These are phyloP conservation scores for Chlorella variabilis DNA, from an alignment of 163 green algal species.

Conservation along the genomic window DNA sequence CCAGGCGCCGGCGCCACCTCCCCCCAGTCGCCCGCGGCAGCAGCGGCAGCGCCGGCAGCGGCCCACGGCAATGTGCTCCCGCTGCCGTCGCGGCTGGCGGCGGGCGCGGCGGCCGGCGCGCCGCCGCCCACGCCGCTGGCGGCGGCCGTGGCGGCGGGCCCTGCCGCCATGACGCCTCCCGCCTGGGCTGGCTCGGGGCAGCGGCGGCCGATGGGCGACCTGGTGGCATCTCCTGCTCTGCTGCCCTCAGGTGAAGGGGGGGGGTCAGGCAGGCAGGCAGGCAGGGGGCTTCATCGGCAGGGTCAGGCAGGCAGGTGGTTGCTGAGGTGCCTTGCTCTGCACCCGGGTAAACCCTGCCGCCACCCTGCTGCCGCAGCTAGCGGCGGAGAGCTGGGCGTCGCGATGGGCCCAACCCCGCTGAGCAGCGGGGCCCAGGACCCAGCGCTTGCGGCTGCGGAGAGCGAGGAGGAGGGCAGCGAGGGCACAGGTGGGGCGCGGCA, in stretches of 20 bases:
- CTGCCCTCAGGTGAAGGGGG: not conserved
- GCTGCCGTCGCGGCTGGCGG: slow-evolving; percentile 21
- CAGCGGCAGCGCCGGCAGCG: slow-evolving; percentile 1
- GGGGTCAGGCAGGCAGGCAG: not conserved
- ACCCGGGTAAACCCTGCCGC: too few relatives aligned
- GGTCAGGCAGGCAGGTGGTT: too few relatives aligned
- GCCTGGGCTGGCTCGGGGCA: slow-evolving; percentile 1
- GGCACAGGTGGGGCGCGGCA: not conserved
- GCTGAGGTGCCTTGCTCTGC: too few relatives aligned
- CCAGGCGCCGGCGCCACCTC: not conserved
- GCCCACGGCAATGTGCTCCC: not conserved
- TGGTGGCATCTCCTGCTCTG: slow-evolving; percentile 32
- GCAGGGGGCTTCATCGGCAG: not conserved
- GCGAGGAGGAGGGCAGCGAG: not conserved
- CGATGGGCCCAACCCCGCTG: slow-evolving; percentile 14
- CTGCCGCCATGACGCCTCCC: slow-evolving; percentile 1
- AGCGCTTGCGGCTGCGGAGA: not conserved
- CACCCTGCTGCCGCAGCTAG: slow-evolving; percentile 22
- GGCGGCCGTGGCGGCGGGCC: not conserved
- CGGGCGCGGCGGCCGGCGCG: not conserved
- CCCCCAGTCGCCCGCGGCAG: not conserved
- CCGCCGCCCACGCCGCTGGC: slow-evolving; percentile 24
- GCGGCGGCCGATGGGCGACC: slow-evolving; percentile 12
- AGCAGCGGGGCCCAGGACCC: not conserved
- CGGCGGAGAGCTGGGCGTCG: slow-evolving; percentile 32